phyloP scores from a whole-genome alignment of 345 rosid species.

The rapeseed (Brassica napus) region Da-Ae NC_063444.1:37591501-37592000 shows the following conservation, averaged over 20 bases:
- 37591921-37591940: constrained; percentile 13
- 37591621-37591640: constrained; percentile 37
- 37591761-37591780: constrained; percentile 30
- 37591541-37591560: constrained; percentile 11
- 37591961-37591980: constrained; percentile 33
- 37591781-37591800: constrained; percentile 30
- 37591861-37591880: constrained; percentile 34
- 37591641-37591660: constrained; percentile 33
- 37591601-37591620: constrained; percentile 15
- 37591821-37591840: constrained; percentile 39
- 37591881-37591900: constrained; percentile 41
- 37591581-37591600: constrained; percentile 21
- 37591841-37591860: constrained; percentile 27
- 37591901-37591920: constrained; percentile 22
- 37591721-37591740: background rate
- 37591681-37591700: constrained; percentile 8
- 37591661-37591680: constrained; percentile 24
- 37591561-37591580: constrained; percentile 23
- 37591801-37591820: constrained; percentile 25
- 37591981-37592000: background rate
- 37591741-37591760: constrained; percentile 31
- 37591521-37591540: constrained; percentile 27
- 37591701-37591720: constrained; percentile 1
- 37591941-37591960: background rate
- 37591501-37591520: background rate